Evolutionary conservation across 2,329 filamentous ascomycete species (phyloP), one percentile per base, ranked within the genome.

Genomic region (Xylaria sp.): DNA sequence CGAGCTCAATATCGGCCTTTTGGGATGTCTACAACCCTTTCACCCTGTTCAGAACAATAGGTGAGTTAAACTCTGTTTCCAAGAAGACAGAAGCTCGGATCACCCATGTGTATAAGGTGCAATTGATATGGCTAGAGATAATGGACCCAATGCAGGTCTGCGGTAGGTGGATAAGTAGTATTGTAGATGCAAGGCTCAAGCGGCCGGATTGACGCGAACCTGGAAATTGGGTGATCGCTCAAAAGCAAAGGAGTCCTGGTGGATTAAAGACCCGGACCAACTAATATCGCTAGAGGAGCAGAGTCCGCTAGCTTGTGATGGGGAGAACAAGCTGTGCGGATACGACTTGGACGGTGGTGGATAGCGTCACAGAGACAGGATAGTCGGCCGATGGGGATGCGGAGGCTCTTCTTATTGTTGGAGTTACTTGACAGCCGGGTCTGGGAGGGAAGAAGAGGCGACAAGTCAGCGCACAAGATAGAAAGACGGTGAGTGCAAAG

Each of bases 391-490:
- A 61, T 65, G 63, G 58, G 54, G 63, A 66, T 58, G 58, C 65
- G 63, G 38, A 19, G 48, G 37, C 43, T 58, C 43, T 56, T 38
- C 27, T 47, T 41, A 17, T 52, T 53, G 62, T 55, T 52, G 47
- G 35, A 51, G 58, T 67, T 69, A 65, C 60, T 64, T 51, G 56
- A 57, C 54, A 65, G 65, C 66, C 66, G 67, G 61, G 62, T 61
- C 60, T 68, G 64, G 66, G 62, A 63, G 40, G 58, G 63, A 66
- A 46, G 63, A 59, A 68, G 56, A n/a, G 67, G 60, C 63, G 65
- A 60, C 70, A 60, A n/a, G 71, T 70, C 67, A 73, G 72, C 69
- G 68, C 71, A 73, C 61, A 47, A 38, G 33, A 48, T 38, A 25
- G 61, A 61, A 64, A 68, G 54, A 63, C 60, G 64, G 54, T 60